Conservation (phyloP, 2,329 filamentous ascomycete species). For the Hypoxylon sp. region DNA sequence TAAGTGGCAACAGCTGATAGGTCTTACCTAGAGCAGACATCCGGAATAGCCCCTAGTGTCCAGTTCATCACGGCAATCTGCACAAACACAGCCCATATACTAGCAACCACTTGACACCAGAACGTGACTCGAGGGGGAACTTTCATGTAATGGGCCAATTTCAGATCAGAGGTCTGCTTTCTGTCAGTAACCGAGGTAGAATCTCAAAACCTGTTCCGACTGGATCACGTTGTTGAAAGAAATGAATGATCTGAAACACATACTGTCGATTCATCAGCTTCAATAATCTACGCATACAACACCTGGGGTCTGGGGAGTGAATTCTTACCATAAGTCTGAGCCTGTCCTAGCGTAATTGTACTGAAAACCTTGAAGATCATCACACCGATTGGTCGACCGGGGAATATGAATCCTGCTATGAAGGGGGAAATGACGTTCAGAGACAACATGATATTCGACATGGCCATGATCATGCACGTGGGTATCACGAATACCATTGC, state of each 20-base stretch:
- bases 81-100: constrained; percentile 63
- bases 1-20: constrained; percentile 53
- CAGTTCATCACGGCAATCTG: constrained; percentile 66
- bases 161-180: constrained; percentile 52
- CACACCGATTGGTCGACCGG: constrained; percentile 68
- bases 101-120: constrained; percentile 65
- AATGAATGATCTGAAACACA: constrained; percentile 2
- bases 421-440: constrained; percentile 69
- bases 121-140: constrained; percentile 65
- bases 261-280: constrained; percentile 30
- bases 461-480: constrained; percentile 63
- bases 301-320: neutral
- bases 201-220: neutral
- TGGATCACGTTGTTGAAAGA: neutral
- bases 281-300: too few species aligned
- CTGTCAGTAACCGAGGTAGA: constrained; percentile 13
- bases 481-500: constrained; percentile 63
- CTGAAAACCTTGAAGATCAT: constrained; percentile 71
- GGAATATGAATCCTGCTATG: constrained; percentile 71
- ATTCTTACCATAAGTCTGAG: constrained; percentile 51
- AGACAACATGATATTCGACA: constrained; percentile 66
- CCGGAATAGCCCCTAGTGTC: constrained; percentile 62
- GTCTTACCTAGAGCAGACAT: constrained; percentile 58
- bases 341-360: constrained; percentile 57
- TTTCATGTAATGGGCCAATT: constrained; percentile 59